phyloP scores from a whole-genome alignment of 768 basidiomycete species.

The Lactarius hengduanensis region DNA sequence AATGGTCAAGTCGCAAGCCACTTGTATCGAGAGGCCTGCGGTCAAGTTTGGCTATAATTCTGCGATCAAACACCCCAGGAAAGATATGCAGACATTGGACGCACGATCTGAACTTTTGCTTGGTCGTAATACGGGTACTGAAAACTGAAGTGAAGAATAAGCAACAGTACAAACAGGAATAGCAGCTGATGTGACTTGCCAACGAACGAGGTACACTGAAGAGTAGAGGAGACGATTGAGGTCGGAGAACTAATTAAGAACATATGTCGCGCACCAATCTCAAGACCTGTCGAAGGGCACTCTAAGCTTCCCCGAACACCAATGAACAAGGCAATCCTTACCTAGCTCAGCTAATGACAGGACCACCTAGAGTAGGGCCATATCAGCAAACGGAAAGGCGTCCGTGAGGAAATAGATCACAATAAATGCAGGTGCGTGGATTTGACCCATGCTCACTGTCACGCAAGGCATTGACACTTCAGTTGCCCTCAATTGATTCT shows the following conservation, averaged over 20 bases:
- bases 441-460: slow-evolving; percentile 8
- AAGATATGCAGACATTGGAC: not conserved
- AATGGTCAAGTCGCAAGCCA: slow-evolving; percentile 10
- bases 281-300: not conserved
- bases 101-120: not conserved
- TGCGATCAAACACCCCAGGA: not conserved
- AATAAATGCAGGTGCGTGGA: slow-evolving; percentile 1
- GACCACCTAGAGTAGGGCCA: not conserved
- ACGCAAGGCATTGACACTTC: not conserved
- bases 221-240: not conserved
- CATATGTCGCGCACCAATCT: not conserved
- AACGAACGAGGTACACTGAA: slow-evolving; percentile 2
- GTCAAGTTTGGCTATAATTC: not conserved
- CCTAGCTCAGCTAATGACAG: slow-evolving; percentile 3
- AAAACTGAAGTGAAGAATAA: slow-evolving; percentile 4
- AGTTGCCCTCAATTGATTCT: not conserved
- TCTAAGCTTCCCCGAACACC: not conserved
- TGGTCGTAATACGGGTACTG: not conserved
- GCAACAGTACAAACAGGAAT: not conserved
- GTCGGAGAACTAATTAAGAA: not conserved
- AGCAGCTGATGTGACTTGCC: not conserved
- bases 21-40: not conserved
- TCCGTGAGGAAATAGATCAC: not conserved
- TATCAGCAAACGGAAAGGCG: not conserved
- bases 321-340: not conserved